Percentiles rank a stretch among this genome's conserved stretches.
Conservation (phyloP, 345 rosid genomes). For the Gossypium arboreum region DNA sequence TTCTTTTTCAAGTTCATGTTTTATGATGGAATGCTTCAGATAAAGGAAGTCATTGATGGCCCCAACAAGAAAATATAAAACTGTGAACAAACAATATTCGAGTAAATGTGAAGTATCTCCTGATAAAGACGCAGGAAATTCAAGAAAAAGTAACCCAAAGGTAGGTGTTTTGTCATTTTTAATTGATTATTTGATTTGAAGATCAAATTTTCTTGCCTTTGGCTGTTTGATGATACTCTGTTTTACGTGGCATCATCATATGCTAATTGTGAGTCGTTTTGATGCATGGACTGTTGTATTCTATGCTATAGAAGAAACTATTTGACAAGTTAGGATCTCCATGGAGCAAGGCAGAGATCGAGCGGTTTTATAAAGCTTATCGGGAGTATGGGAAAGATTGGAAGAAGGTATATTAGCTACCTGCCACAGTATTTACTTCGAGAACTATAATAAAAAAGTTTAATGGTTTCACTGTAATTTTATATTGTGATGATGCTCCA, state of each 20-base stretch:
- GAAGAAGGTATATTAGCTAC: constrained; percentile 57
- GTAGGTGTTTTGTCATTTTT: constrained; percentile 33
- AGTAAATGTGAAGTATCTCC: constrained; percentile 54
- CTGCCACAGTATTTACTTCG: background rate
- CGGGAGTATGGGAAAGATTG: constrained; percentile 81
- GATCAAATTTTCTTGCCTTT: background rate
- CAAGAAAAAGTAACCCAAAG: constrained; percentile 54
- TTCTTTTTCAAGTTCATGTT: background rate
- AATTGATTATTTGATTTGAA: background rate
- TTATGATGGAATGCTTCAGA: constrained; percentile 1
- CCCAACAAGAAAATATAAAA: constrained; percentile 71
- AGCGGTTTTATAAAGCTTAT: constrained; percentile 80
- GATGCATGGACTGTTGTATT: constrained; percentile 19
- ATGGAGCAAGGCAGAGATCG: constrained; percentile 81
- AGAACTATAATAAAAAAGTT: background rate
- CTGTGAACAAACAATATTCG: constrained; percentile 65
- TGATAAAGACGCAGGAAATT: constrained; percentile 49
- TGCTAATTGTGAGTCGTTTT: constrained; percentile 17
- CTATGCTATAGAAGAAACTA: constrained; percentile 51
- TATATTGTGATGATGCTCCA: background rate
- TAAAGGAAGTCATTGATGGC: constrained; percentile 48
- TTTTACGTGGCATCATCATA: background rate
- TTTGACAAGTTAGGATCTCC: constrained; percentile 84
- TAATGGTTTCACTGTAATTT: background rate
- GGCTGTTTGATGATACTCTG: background rate